A percentile compares a stretch with the other conserved stretches of the same genome.
phyloP scores from a whole-genome alignment of 805 yeast species.

The Grigorovia humatica region DNA sequence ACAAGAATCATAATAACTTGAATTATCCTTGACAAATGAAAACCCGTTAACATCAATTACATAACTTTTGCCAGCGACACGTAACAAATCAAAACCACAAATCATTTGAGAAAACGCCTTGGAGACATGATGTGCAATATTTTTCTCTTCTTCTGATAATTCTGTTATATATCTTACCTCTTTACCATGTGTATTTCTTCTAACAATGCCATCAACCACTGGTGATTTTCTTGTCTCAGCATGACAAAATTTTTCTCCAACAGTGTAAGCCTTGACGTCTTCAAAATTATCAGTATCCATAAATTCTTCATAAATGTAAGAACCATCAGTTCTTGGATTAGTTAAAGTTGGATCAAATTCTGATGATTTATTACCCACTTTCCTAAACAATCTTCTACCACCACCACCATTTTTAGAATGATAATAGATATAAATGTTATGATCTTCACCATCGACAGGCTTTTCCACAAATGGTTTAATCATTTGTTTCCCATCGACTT shows the following conservation, averaged over 20 bases:
- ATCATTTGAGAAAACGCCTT: slow-evolving; percentile 79
- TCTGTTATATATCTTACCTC: slow-evolving; percentile 87
- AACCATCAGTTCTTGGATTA: slow-evolving; percentile 77
- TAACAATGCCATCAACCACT: slow-evolving; percentile 97
- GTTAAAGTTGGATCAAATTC: slow-evolving; percentile 80
- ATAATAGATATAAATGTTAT: slow-evolving; percentile 88
- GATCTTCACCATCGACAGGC: slow-evolving; percentile 98
- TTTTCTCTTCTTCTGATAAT: slow-evolving; percentile 60
- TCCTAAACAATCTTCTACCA: slow-evolving; percentile 86
- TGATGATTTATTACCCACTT: slow-evolving; percentile 93
- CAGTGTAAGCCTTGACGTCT: slow-evolving; percentile 97
- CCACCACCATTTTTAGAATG: slow-evolving; percentile 91
- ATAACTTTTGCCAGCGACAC: slow-evolving; percentile 80
- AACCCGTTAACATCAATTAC: slow-evolving; percentile 98
- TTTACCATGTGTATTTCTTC: slow-evolving; percentile 95
- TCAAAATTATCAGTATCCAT: slow-evolving; percentile 98
- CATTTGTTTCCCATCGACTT: slow-evolving; percentile 61
- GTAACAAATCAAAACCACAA: slow-evolving; percentile 89
- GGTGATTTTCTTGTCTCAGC: slow-evolving; percentile 98
- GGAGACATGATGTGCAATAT: slow-evolving; percentile 72
- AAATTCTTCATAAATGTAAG: slow-evolving; percentile 84
- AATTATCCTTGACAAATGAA: slow-evolving; percentile 91
- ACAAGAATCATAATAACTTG: slow-evolving; percentile 73
- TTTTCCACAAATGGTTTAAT: slow-evolving; percentile 93
- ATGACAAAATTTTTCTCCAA: slow-evolving; percentile 83